These are phyloP conservation scores for Helicostylum pulchrum DNA, from an alignment of 192 early-diverging fungal genomes.

Conservation along the genomic window DNA sequence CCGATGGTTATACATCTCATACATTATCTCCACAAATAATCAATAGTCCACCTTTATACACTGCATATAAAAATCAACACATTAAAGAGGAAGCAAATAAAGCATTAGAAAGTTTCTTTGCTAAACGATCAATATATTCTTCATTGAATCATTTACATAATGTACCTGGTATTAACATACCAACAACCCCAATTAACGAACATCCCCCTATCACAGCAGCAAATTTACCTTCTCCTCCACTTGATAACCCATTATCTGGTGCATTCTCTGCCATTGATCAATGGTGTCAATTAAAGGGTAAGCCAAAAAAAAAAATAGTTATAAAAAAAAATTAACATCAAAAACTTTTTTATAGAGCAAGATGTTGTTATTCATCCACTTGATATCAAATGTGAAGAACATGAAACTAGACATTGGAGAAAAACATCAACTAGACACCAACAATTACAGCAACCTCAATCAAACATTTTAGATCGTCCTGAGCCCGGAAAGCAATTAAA, in stretches of 20 bases:
- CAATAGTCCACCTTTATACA: background rate
- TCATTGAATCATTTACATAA: constrained; percentile 1
- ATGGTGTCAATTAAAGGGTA: constrained; percentile 3
- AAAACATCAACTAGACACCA: background rate
- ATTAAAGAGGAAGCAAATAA: background rate
- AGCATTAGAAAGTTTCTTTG: constrained; percentile 1
- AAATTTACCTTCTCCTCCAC: background rate
- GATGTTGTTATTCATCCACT: constrained; percentile 8
- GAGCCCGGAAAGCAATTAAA: constrained; percentile 60
- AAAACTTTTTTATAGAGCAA: background rate
- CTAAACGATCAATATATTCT: background rate
- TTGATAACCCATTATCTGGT: constrained; percentile 1
- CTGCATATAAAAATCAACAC: background rate
- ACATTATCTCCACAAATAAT: background rate
- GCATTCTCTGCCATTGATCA: background rate
- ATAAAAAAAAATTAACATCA: background rate
- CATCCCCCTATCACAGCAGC: background rate
- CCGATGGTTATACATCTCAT: constrained; percentile 6
- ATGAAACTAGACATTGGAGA: constrained; percentile 18
- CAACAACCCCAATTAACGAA: constrained; percentile 6
- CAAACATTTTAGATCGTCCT: background rate
- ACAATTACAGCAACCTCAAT: background rate
- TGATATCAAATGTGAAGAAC: constrained; percentile 2
- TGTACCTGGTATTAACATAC: constrained; percentile 14
- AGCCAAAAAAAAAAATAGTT: background rate